phyloP scores from a whole-genome alignment of 83 land plant genomes.

The Picea mariana region DNA sequence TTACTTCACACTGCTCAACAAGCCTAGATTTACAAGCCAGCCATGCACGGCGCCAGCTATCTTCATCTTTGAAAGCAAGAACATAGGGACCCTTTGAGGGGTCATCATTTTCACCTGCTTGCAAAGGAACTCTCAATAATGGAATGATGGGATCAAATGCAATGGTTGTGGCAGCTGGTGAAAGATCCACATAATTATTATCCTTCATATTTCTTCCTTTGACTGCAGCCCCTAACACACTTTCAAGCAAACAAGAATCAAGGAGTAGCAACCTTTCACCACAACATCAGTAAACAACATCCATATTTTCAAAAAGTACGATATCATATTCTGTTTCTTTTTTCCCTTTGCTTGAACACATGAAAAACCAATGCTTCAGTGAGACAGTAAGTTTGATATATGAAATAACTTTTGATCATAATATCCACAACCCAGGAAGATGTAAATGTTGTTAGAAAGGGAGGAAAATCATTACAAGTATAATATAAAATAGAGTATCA shows the following conservation, averaged over 20 bases:
- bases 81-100: constrained; percentile 63
- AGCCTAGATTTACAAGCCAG: constrained; percentile 39
- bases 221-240: neutral
- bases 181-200: constrained; percentile 40
- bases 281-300: neutral
- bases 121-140: constrained; percentile 61
- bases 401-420: neutral
- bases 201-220: constrained; percentile 15
- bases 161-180: constrained; percentile 57
- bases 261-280: constrained; percentile 1
- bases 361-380: neutral
- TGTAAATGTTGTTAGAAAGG: neutral
- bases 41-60: constrained; percentile 50
- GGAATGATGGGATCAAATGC: constrained; percentile 64
- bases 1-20: constrained; percentile 63
- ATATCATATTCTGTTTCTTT: neutral
- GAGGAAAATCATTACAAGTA: too few species aligned
- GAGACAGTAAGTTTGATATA: neutral
- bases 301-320: neutral
- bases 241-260: neutral
- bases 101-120: constrained; percentile 49
- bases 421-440: neutral
- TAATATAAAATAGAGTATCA: neutral
- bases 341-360: neutral
- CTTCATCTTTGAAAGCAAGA: constrained; percentile 69